Base-by-base conservation (phyloP, 768 basidiomycete species). In the Collybiopsis luxurians region DNA sequence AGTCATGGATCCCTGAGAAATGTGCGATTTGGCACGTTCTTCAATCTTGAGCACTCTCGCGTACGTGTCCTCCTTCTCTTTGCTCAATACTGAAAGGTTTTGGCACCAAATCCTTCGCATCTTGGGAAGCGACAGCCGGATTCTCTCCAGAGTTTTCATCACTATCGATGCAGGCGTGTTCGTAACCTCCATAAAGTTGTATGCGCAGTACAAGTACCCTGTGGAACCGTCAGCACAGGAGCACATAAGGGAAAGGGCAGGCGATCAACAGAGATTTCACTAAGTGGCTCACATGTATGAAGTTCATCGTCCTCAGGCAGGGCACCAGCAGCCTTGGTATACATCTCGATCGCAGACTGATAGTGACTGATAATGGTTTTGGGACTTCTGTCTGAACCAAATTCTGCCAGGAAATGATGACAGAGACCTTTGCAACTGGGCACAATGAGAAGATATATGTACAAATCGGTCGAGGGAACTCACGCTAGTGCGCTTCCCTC, bases 301-400 rank as follows among this genome's bases (percentile, higher is more conserved):
- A 64, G 55, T 63, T 78, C 74, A 42, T 79, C 77, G 57, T 80
- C 78, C 19, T 66, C 62, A 15, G 73, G 73, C 47, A 64, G 71
- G 31, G 51, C 46, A 5, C 53, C 60, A 6, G 71, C 71, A 19
- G 75, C 71, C 43, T 69, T 49, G 13, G 66, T 58, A 59, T 76
- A 77, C 52, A 63, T 64, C 27, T 64, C 60, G 23, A 64, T 63
- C 12, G 72, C 65, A 34, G 61, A 49, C n/a, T 42, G 56, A 31
- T 15, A 34, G 31, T 34, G 31, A 34, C 5, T 44, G 6, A 30
- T 64, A 67, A 31, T 69, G 58, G 1, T 53, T 27, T 27, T 27
- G 9, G 24, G 24, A 17, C 11, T 23, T 30, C 12, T 31, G 7
- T 48, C 27, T n/a, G 3, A 5, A 6, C 6, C 6, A 15, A n/a